Evolutionary conservation across 208 protist species (phyloP), one percentile per base, ranked within the genome.

Genomic region (Crithidia brevicula): DNA sequence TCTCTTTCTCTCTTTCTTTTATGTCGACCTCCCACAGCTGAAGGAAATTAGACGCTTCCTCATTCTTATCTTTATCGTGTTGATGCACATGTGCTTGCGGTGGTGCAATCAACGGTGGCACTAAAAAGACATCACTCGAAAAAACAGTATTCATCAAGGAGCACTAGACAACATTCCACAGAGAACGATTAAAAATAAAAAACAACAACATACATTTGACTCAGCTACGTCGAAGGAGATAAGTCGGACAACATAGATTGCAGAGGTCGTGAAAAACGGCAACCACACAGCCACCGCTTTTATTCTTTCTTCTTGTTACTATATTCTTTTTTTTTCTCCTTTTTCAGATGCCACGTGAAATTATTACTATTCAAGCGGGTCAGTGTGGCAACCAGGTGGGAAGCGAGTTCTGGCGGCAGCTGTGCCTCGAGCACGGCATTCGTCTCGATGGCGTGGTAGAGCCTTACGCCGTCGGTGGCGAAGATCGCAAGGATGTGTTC

Each of bases 401-500:
- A 13, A 93, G 82, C 40, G 98, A 99, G 81, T 99, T 99, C 86
- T 99, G 99, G 99, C 98, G 99, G 57, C 91, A 97, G 69, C 83
- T 99, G 11, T 99, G 98, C 77, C 74, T 86, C 3, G 99, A 99
- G 85, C 99, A 99, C 78, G 99, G 98, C 65, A 99, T 99, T 51
- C 79, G 82, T 28, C 78, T 91, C 11, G 88, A 98, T 57, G 98
- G 98, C 58, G 95, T 94, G 50, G 85, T 99, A 22, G 94, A 99
- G 86, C 91, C 96, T 23, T 98, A 90, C 85, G 98, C 96, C 33
- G 92, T 95, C 23, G 79, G 82, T 60, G 92, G 91, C 28, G 86
- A 94, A 43, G 99, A 99, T 67, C 82, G 99, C 51, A 99, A 99
- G 74, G 99, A 99, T 78, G 99, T 99, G 11, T 99, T 99, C 73